phyloP scores from a whole-genome alignment of 352 stramenopile species.

The Phytophthora megakarya region DNA sequence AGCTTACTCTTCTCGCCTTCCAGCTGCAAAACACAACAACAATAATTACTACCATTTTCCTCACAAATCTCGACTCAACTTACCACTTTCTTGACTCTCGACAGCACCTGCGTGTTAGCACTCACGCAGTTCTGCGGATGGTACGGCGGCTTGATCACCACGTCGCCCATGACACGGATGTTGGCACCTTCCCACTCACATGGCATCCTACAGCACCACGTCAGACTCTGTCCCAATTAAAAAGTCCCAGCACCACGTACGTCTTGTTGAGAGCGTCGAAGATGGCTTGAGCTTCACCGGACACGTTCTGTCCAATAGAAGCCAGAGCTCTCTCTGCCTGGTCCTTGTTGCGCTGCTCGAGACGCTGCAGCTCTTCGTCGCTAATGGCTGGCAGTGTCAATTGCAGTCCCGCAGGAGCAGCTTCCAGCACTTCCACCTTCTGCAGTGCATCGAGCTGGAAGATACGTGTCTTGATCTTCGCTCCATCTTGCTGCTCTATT shows the following conservation, averaged over 20 bases:
- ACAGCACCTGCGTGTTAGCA: slow-evolving; percentile 72
- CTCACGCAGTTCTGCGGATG: slow-evolving; percentile 80
- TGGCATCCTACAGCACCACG: slow-evolving; percentile 58
- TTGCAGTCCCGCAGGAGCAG: slow-evolving; percentile 51
- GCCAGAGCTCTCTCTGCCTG: slow-evolving; percentile 71
- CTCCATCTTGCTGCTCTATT: slow-evolving; percentile 62
- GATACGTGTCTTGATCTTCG: slow-evolving; percentile 76
- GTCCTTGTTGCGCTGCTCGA: slow-evolving; percentile 80
- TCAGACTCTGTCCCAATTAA: slow-evolving; percentile 16
- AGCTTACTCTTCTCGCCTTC: slow-evolving; percentile 80
- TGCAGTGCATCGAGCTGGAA: slow-evolving; percentile 74
- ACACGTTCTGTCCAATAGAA: slow-evolving; percentile 82
- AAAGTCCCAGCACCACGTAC: slow-evolving; percentile 37
- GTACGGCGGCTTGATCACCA: slow-evolving; percentile 87
- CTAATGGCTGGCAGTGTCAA: slow-evolving; percentile 56
- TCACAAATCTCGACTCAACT: slow-evolving; percentile 17
- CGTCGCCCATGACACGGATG: slow-evolving; percentile 87
- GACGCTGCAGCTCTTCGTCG: slow-evolving; percentile 71
- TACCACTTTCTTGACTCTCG: slow-evolving; percentile 87
- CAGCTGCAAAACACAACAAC: slow-evolving; percentile 37
- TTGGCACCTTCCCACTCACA: slow-evolving; percentile 83
- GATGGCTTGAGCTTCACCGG: slow-evolving; percentile 70
- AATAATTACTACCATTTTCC: background rate
- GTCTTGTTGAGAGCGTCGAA: slow-evolving; percentile 92
- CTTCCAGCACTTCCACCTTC: slow-evolving; percentile 66